Base-by-base conservation (phyloP, 2,329 filamentous ascomycete genomes). In the Waltergamsia citrina region DNA sequence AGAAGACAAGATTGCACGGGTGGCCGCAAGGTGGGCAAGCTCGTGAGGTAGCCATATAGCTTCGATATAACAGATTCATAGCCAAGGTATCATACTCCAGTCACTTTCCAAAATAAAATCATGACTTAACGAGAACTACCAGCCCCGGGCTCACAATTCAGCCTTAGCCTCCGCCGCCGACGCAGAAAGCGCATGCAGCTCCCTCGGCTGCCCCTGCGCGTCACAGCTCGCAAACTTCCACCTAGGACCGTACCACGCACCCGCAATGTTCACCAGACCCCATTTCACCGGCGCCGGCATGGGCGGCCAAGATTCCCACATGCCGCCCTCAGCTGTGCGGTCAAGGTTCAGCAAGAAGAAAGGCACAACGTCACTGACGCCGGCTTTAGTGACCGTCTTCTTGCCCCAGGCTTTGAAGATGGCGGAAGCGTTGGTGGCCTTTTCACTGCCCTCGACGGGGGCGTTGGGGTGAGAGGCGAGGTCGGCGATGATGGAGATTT, bases 221-320 rank as follows among this genome's bases (percentile, higher is more conserved):
- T 74, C 67, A 44, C 76, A 81, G 45, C 74, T 79, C 21, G 73
- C 63, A 59, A 80, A 82, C 56, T 67, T 75, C 76, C 77, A 81
- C 65, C 69, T 71, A 3, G 63, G 59, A 23, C 63, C 59, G 43
- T 78, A 63, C 53, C 64, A 69, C 23, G 68, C 62, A 3, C 73
- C 74, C 2, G 61, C 72, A 28, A 79, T 51, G 44, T 78, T 78
- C 23, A 71, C 61, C 40, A 81, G 45, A 0, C 66, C 67, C 74
- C 74, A 81, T 36, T 66, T 63, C 38, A 80, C 63, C 4, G 71
- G 66, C 5, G 59, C 62, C 1, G 76, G 75, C 60, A 81, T 80
- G 1, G 76, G 74, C 29, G 77, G 77, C 75, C 76, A 81, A 43
- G 67, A 65, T 10, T 60, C 62, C 74, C 76, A 80, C 46, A 64